phyloP scores from a whole-genome alignment of 768 basidiomycete species.

The Leccinum olivaceopallidum region DNA sequence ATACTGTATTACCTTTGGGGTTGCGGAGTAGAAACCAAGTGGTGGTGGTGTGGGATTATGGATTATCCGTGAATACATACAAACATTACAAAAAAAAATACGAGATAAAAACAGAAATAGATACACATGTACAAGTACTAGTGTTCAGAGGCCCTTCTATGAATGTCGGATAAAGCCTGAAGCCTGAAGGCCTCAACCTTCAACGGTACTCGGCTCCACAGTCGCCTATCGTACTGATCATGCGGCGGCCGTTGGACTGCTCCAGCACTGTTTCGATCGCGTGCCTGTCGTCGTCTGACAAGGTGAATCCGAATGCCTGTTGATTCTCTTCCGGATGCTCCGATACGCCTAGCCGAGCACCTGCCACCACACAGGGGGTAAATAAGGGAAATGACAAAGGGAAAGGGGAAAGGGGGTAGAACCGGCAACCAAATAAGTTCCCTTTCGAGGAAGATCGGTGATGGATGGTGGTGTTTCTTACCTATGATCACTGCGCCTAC shows the following conservation, averaged over 20 bases:
- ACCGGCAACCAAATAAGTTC: background rate
- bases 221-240: slow-evolving; percentile 75
- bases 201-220: slow-evolving; percentile 82
- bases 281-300: slow-evolving; percentile 56
- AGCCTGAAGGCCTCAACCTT: background rate
- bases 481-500: slow-evolving; percentile 84
- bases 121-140: background rate
- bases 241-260: slow-evolving; percentile 57
- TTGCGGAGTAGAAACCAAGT: background rate
- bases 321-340: slow-evolving; percentile 73
- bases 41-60: background rate
- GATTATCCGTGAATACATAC: background rate
- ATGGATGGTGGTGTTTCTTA: slow-evolving; percentile 22
- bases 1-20: background rate
- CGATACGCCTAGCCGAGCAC: slow-evolving; percentile 71
- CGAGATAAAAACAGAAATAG: background rate
- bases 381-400: background rate
- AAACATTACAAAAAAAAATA: background rate
- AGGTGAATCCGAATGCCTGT: slow-evolving; percentile 56
- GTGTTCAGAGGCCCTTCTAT: background rate
- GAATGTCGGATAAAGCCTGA: background rate
- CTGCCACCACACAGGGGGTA: slow-evolving; percentile 22
- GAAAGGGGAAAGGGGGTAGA: slow-evolving; percentile 28
- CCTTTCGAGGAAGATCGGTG: slow-evolving; percentile 2
- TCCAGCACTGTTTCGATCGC: slow-evolving; percentile 65